phyloP scores from a whole-genome alignment of 306 rosid species.

The Trifolium repens region DNA sequence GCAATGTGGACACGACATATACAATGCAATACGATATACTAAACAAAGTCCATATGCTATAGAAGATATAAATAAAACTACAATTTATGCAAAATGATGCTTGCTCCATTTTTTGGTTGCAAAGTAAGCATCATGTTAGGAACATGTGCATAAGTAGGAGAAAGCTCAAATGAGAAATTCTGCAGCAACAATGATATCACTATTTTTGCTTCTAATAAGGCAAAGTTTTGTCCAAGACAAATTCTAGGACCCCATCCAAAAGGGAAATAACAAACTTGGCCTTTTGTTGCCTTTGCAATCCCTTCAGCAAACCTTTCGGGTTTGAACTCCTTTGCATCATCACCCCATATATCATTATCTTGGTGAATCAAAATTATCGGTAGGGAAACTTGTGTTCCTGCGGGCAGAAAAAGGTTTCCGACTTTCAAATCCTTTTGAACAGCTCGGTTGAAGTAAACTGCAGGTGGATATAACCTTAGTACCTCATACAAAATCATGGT shows the following conservation, averaged over 20 bases:
- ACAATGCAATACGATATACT: no score
- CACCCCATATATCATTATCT: slow-evolving; percentile 40
- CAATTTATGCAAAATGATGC: slow-evolving; percentile 39
- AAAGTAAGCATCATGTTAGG: not conserved
- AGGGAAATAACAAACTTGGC: slow-evolving; percentile 32
- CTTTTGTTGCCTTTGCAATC: slow-evolving; percentile 36
- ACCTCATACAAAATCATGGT: slow-evolving; percentile 33
- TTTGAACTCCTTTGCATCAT: slow-evolving; percentile 45
- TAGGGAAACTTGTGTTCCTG: not conserved
- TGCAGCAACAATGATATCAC: slow-evolving; percentile 52
- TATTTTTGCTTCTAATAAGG: slow-evolving; percentile 51
- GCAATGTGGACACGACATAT: no score
- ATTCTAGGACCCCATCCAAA: slow-evolving; percentile 36
- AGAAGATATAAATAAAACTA: no score
- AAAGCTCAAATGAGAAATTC: slow-evolving; percentile 16
- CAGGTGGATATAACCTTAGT: slow-evolving; percentile 18
- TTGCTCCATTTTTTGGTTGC: slow-evolving; percentile 51
- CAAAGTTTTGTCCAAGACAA: slow-evolving; percentile 23
- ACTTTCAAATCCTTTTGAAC: not conserved
- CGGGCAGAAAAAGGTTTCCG: slow-evolving; percentile 14
- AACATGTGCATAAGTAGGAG: slow-evolving; percentile 45
- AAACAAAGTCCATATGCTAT: no score
- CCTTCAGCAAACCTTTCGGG: slow-evolving; percentile 50
- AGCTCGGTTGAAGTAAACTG: not conserved
- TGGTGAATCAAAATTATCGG: slow-evolving; percentile 32